Evolutionary conservation across 192 early-diverging fungal genomes (phyloP).

Genomic region (Gigaspora rosea): DNA sequence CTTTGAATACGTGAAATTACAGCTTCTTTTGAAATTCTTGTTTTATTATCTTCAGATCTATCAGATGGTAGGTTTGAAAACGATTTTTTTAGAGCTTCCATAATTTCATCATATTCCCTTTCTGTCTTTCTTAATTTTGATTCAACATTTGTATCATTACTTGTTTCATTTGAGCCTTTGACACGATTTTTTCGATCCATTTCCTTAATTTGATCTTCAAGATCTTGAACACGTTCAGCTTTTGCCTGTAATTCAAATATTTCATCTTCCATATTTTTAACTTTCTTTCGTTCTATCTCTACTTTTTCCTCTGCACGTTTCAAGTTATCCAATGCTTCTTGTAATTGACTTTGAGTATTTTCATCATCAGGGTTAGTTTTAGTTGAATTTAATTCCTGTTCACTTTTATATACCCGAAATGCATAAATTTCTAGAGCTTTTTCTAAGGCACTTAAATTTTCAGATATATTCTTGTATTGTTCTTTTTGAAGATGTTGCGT

Average conservation of each 20-base stretch:
- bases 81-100: conserved; percentile 4
- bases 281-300: not conserved
- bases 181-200: conserved; percentile 5
- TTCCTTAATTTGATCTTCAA: conserved; percentile 21
- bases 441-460: conserved; percentile 39
- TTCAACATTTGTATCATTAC: conserved; percentile 9
- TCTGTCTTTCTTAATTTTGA: conserved; percentile 4
- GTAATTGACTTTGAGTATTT: not conserved
- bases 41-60: not conserved
- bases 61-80: not conserved
- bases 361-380: conserved; percentile 28
- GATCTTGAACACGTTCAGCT: not conserved
- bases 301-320: not conserved
- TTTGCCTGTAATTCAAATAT: conserved; percentile 11
- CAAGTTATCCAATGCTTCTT: not conserved
- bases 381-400: conserved; percentile 25
- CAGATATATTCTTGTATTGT: conserved; percentile 26
- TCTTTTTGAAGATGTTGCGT: conserved; percentile 32
- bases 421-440: conserved; percentile 33
- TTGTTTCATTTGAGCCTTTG: not conserved
- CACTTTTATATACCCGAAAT: conserved; percentile 36
- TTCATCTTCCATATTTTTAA: not conserved
- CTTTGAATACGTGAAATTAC: too few relatives aligned
- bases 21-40: too few relatives aligned
- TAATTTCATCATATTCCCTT: conserved; percentile 16